Conservation (phyloP, 139 green algal species). For the Gonium pectorale region DNA sequence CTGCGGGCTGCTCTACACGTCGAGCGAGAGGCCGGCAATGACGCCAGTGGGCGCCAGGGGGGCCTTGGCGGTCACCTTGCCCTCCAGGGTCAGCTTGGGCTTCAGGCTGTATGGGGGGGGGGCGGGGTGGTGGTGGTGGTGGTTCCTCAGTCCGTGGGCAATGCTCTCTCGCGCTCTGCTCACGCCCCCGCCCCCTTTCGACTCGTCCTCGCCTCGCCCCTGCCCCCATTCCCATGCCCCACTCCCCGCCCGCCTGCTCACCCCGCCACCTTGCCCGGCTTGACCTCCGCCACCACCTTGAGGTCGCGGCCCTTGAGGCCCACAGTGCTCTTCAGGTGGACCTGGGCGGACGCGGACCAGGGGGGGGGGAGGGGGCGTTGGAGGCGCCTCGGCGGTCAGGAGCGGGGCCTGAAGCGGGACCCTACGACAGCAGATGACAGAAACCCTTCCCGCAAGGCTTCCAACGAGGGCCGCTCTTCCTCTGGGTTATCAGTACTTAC, state of each 20-base stretch:
- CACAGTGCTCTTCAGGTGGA: conserved; percentile 26
- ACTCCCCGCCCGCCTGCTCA: neutral
- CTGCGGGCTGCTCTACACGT: too few relatives aligned
- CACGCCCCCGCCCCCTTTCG: too few relatives aligned
- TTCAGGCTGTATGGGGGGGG: conserved; percentile 32
- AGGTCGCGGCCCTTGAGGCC: conserved; percentile 24
- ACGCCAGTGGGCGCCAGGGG: conserved; percentile 16
- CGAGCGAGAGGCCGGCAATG: conserved; percentile 24
- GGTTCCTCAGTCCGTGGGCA: too few relatives aligned
- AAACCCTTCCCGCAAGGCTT: too few relatives aligned
- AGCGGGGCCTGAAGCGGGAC: too few relatives aligned
- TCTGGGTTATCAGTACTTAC: too few relatives aligned
- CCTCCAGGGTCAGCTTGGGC: conserved; percentile 43
- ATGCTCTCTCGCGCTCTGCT: too few relatives aligned
- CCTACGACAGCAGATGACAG: too few relatives aligned
- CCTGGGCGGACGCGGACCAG: neutral
- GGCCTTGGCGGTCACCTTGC: conserved; percentile 20
- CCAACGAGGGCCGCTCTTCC: too few relatives aligned
- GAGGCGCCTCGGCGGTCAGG: too few relatives aligned
- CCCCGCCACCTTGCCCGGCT: conserved; percentile 39
- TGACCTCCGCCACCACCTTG: conserved; percentile 39
- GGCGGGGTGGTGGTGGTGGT: too few relatives aligned
- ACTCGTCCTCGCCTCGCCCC: neutral
- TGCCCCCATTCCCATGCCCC: neutral
- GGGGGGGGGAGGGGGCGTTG: too few relatives aligned